These are phyloP conservation scores for Dryas drummondii DNA, from an alignment of 306 rosid species.

Conservation along the genomic window DNA sequence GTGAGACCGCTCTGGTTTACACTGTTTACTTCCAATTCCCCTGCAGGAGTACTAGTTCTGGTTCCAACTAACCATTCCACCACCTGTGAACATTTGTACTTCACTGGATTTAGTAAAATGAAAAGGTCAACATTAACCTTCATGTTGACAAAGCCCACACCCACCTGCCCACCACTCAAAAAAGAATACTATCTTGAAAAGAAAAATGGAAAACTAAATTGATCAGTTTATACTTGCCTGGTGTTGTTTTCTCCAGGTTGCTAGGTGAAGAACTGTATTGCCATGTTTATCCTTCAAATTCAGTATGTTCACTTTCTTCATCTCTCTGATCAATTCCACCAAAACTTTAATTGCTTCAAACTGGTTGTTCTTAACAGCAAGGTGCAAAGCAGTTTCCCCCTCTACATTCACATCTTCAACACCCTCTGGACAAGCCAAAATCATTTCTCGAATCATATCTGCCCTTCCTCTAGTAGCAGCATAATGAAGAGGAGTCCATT, in stretches of 20 bases:
- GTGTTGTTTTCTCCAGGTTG: slow-evolving; percentile 35
- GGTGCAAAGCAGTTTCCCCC: slow-evolving; percentile 31
- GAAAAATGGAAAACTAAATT: not conserved
- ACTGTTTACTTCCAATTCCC: slow-evolving; percentile 5
- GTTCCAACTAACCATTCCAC: slow-evolving; percentile 25
- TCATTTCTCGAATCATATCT: slow-evolving; percentile 26
- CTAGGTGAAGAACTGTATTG: slow-evolving; percentile 34
- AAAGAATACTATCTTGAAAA: too few relatives aligned
- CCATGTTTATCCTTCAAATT: slow-evolving; percentile 21
- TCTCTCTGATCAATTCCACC: slow-evolving; percentile 11
- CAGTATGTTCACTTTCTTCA: slow-evolving; percentile 8
- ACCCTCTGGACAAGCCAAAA: slow-evolving; percentile 34
- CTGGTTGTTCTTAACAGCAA: slow-evolving; percentile 35
- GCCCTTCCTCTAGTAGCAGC: slow-evolving; percentile 34
- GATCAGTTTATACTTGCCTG: slow-evolving; percentile 19
- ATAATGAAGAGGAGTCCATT: slow-evolving; percentile 38
- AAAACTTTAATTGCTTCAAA: slow-evolving; percentile 17
- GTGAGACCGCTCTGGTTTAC: slow-evolving; percentile 22
- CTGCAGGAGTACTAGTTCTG: not conserved
- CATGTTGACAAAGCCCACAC: too few relatives aligned
- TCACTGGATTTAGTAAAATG: too few relatives aligned
- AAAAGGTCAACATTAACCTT: too few relatives aligned
- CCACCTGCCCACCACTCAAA: too few relatives aligned
- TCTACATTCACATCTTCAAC: slow-evolving; percentile 25
- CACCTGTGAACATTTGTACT: slow-evolving; percentile 20